Evolutionary conservation across 2,329 filamentous ascomycete species (phyloP).

Genomic region (Aspergillus candidus): DNA sequence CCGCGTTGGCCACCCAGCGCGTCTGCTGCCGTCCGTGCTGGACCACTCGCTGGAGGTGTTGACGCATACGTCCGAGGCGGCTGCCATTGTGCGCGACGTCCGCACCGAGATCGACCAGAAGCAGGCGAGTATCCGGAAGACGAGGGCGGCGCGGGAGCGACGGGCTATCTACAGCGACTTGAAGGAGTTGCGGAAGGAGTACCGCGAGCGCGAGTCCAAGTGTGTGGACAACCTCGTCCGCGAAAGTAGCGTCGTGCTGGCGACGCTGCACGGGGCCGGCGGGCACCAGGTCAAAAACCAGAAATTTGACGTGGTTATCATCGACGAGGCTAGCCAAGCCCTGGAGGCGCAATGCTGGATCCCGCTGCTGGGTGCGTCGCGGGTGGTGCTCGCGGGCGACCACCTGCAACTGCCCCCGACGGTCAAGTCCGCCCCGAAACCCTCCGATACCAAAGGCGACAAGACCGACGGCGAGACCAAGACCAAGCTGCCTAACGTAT

Average conservation of each 20-base stretch:
- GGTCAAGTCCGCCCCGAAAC: slow-evolving; percentile 63
- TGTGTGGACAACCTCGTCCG: slow-evolving; percentile 72
- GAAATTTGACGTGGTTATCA: slow-evolving; percentile 85
- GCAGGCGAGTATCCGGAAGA: slow-evolving; percentile 82
- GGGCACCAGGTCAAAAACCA: slow-evolving; percentile 74
- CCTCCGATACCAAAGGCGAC: slow-evolving; percentile 44
- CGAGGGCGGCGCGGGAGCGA: slow-evolving; percentile 70
- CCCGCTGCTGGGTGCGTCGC: slow-evolving; percentile 68
- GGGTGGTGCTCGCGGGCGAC: slow-evolving; percentile 87
- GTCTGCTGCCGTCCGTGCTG: slow-evolving; percentile 79
- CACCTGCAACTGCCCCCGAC: slow-evolving; percentile 92
- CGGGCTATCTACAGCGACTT: slow-evolving; percentile 78
- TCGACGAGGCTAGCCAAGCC: slow-evolving; percentile 94
- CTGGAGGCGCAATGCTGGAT: slow-evolving; percentile 98
- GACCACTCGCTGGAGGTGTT: slow-evolving; percentile 87
- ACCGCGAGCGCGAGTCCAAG: slow-evolving; percentile 71
- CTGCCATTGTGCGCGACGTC: slow-evolving; percentile 81
- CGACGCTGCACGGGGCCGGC: slow-evolving; percentile 87
- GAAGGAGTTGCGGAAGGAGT: slow-evolving; percentile 81
- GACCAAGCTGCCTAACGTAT: slow-evolving; percentile 47
- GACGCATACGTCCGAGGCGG: slow-evolving; percentile 84
- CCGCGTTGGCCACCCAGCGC: slow-evolving; percentile 85
- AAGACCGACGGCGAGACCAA: slow-evolving; percentile 33
- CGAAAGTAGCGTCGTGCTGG: slow-evolving; percentile 79
- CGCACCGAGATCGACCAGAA: slow-evolving; percentile 89